Percentiles rank a stretch among this genome's conserved stretches.
Conservation (phyloP, 2,329 filamentous ascomycete species). For the Xylaria sp. region DNA sequence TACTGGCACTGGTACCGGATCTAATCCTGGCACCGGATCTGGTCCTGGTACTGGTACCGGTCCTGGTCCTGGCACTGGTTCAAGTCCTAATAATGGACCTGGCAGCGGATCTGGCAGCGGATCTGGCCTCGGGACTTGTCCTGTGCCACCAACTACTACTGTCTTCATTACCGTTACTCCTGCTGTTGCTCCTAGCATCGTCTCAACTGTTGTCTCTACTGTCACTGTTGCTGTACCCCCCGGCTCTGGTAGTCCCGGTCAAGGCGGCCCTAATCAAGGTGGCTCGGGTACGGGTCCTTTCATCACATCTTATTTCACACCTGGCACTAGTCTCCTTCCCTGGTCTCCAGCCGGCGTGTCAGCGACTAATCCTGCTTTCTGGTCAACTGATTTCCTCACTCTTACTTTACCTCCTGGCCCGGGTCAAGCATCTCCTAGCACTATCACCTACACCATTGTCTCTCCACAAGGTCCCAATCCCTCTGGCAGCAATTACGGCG, state of each 20-base stretch:
- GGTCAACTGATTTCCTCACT: slow-evolving; percentile 46
- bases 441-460: slow-evolving; percentile 44
- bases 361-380: slow-evolving; percentile 37
- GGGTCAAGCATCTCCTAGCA: slow-evolving; percentile 36
- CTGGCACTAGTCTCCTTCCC: slow-evolving; percentile 36
- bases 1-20: slow-evolving; percentile 1
- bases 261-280: slow-evolving; percentile 37
- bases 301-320: slow-evolving; percentile 34
- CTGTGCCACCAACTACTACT: slow-evolving; percentile 54
- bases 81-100: neutral
- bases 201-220: slow-evolving; percentile 49
- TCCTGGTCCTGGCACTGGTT: neutral
- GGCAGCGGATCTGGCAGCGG: slow-evolving; percentile 17
- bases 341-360: slow-evolving; percentile 41
- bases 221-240: slow-evolving; percentile 42
- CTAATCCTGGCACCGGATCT: neutral
- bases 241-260: slow-evolving; percentile 33
- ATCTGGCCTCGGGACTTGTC: slow-evolving; percentile 51
- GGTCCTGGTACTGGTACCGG: slow-evolving; percentile 1
- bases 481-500: slow-evolving; percentile 22
- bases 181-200: slow-evolving; percentile 44
- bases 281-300: slow-evolving; percentile 34
- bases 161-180: slow-evolving; percentile 61
- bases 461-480: slow-evolving; percentile 34
- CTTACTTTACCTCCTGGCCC: slow-evolving; percentile 42